Evolutionary conservation across 1,284 basidiomycete genomes (phyloP).

Genomic region (Austroboletus olivaceoglutinosus): DNA sequence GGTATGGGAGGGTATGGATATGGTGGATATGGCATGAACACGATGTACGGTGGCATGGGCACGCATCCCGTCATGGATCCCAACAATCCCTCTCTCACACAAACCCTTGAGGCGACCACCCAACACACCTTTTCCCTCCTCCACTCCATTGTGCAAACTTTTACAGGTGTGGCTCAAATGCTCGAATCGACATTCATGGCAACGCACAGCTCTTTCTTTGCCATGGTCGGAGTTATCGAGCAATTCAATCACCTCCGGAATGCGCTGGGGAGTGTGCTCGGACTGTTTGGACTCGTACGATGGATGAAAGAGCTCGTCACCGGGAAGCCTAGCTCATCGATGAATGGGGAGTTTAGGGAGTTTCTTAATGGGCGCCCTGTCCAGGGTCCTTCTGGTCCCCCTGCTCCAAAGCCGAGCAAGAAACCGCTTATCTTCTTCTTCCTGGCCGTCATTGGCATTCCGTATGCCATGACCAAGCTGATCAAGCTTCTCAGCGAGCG

Average conservation of each 20-base stretch:
- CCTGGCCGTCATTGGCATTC: conserved; percentile 73
- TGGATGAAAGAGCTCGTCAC: conserved; percentile 74
- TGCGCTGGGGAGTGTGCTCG: conserved; percentile 43
- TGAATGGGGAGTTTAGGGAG: conserved; percentile 64
- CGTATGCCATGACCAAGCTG: conserved; percentile 92
- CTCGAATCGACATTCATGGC: conserved; percentile 98
- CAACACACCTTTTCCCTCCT: conserved; percentile 92
- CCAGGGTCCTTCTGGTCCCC: conserved; percentile 48
- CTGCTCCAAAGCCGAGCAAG: conserved; percentile 64
- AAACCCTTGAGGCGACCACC: conserved; percentile 86
- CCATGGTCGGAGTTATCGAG: conserved; percentile 97
- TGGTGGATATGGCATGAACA: conserved; percentile 41
- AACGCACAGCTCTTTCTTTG: conserved; percentile 97
- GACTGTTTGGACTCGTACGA: conserved; percentile 84
- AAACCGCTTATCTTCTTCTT: conserved; percentile 68
- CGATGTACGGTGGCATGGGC: conserved; percentile 46
- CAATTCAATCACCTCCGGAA: conserved; percentile 91
- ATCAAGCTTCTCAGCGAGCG: conserved; percentile 45
- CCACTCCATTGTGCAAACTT: conserved; percentile 94
- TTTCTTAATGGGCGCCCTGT: conserved; percentile 55
- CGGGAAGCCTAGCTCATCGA: conserved; percentile 39
- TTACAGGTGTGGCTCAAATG: conserved; percentile 96
- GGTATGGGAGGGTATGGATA: conserved; percentile 38
- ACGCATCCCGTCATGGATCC: conserved; percentile 44
- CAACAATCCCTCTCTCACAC: conserved; percentile 70